Evolutionary conservation across 306 rosid genomes (phyloP), one percentile per base, ranked within the genome.

Genomic region (Canavalia ensiformis): DNA sequence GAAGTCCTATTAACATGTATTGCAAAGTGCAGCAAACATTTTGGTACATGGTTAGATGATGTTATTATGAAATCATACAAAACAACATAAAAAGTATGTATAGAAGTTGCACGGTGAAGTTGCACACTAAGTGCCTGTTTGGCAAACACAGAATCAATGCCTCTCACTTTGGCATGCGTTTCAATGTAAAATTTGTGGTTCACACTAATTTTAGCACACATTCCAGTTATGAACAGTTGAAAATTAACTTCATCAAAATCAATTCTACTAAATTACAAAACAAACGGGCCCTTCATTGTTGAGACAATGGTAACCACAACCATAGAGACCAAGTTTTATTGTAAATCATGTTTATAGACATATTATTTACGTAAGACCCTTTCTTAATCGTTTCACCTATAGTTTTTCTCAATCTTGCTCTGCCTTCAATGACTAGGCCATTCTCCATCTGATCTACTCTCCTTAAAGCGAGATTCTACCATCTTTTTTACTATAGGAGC

Each of bases 51-150:
- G 46, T 82, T 41, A 60, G 72, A 72, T 57, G 76, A 64, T 63
- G 62, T 41, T 72, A 74, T 30, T 42, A 51, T 63, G 55, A 65
- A 72, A 67, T 58, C 84, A 67, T 50, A 56, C 39, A 42, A 51
- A 66, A 66, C 41, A 72, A 70, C 51, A 5, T 41, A 28, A 62
- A 76, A 69, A 49, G 50, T 46, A 35, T 60, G 41, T 37, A 37
- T 37, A 37, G 41, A 37, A 37, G 41, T 37, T 37, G 41, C 41
- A 2, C 41, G 25, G 25, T 18, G 41, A 37, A 37, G 41, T 37
- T 37, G 41, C 41, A 2, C 41, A 37, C 4, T 37, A 37, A 37
- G 41, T 2, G 41, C 41, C 41, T 37, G 2, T 37, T 0, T 4
- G 4, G 41, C 41, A 37, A 0, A 37, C 41, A 37, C 2, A 37